A percentile compares a stretch with the other conserved stretches of the same genome.
Evolutionary conservation across 495 filamentous ascomycete species (phyloP).

Genomic region (Lepidopterella palustris): DNA sequence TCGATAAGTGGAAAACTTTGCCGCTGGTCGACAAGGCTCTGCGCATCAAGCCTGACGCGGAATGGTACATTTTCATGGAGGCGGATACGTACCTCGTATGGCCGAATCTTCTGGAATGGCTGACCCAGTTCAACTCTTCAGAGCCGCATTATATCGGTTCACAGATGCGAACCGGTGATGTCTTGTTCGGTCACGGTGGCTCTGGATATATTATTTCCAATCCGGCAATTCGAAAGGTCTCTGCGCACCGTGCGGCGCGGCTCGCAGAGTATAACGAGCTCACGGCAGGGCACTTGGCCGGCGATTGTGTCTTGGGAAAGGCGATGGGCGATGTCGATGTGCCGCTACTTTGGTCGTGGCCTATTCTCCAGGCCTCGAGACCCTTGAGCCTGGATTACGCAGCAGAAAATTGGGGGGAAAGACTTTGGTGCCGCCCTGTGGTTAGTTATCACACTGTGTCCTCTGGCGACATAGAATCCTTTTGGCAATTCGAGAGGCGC

Average conservation of each 20-base stretch:
- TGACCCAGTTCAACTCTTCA: slow-evolving; percentile 43
- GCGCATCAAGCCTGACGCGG: slow-evolving; percentile 39
- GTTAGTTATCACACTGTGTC: slow-evolving; percentile 46
- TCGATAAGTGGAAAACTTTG: slow-evolving; percentile 54
- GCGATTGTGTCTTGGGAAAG: slow-evolving; percentile 38
- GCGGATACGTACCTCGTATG: slow-evolving; percentile 61
- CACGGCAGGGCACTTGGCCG: slow-evolving; percentile 16
- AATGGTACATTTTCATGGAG: slow-evolving; percentile 65
- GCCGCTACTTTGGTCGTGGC: slow-evolving; percentile 40
- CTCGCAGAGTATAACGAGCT: neutral
- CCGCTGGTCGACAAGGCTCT: slow-evolving; percentile 48
- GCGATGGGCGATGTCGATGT: slow-evolving; percentile 38
- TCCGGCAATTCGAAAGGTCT: slow-evolving; percentile 43
- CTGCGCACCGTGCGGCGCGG: slow-evolving; percentile 14
- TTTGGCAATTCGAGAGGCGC: slow-evolving; percentile 43
- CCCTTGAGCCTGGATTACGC: neutral
- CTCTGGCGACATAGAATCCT: slow-evolving; percentile 38
- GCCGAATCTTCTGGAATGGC: slow-evolving; percentile 51
- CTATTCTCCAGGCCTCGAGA: slow-evolving; percentile 15
- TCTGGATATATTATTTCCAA: slow-evolving; percentile 58
- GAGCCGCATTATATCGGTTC: slow-evolving; percentile 53
- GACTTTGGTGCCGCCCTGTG: slow-evolving; percentile 46
- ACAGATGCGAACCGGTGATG: slow-evolving; percentile 47
- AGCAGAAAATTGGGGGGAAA: slow-evolving; percentile 25
- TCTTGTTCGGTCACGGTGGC: slow-evolving; percentile 59